Base-by-base conservation (phyloP, 2,329 filamentous ascomycete genomes). In the Colletotrichum phormii region DNA sequence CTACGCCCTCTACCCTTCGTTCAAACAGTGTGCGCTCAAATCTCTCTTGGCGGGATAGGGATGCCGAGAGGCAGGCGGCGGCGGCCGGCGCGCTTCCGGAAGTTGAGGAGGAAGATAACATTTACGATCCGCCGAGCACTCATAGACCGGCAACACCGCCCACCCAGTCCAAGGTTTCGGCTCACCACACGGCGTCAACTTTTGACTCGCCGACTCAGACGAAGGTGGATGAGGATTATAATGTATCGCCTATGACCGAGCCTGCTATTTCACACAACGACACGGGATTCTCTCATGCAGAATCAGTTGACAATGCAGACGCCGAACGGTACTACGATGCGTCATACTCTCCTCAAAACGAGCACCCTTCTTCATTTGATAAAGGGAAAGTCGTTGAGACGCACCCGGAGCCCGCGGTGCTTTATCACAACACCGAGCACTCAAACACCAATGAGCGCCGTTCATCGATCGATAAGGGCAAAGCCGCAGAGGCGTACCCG, bases 11-110 rank as follows among this genome's bases (percentile, higher is more conserved):
- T 6, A 72, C 70, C 3, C 42, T 69, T 29, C 70, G 70, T 42
- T 72, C 70, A 66, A 70, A 70, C 55, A 72, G 70, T 26, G 70
- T 72, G 26, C 70, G 70, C 24, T 72, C 70, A 24, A 67, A 72
- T 46, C 57, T 33, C 4, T 72, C 70, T 29, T 72, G 59, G 29
- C 62, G 57, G 54, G 70, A 54, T 26, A 29, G 64, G 15, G 31
- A 62, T 57, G 62, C 29, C 24, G 66, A 67, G n/a, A 60, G 59
- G 42, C 70, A 72, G 26, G 42, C 49, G 42, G 42, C 42, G 8
- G 24, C 61, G 42, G 8, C 65, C 8, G 65, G 59, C 15, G 59
- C 70, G 8, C 58, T 72, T 2, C 70, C 60, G 35, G 70, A 72
- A 29, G 65, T 69, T 15, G 35, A 58, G 60, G 70, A 72, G 54